These are phyloP conservation scores for Ceratobasidium papillatum DNA, from an alignment of 1,284 basidiomycete genomes.

Conservation along the genomic window DNA sequence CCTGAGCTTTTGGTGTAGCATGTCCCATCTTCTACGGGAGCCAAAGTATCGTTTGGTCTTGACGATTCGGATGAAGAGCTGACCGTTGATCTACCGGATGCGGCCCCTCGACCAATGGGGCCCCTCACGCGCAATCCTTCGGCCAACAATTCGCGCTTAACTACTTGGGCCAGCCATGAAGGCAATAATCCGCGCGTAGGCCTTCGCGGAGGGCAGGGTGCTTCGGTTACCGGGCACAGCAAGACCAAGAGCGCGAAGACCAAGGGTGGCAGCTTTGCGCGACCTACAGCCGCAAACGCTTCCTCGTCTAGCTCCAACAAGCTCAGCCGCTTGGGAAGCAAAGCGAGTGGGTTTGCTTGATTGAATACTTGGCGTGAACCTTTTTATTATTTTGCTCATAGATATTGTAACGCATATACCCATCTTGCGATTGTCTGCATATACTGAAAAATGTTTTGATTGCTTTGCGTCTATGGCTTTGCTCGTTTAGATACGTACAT, in stretches of 20 bases:
- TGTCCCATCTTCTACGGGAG: slow-evolving; percentile 9
- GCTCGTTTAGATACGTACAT: slow-evolving; percentile 2
- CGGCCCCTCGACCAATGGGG: background rate
- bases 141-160: background rate
- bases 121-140: background rate
- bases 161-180: slow-evolving; percentile 21
- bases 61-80: slow-evolving; percentile 28
- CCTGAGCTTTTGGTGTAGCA: background rate
- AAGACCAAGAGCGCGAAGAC: slow-evolving; percentile 12
- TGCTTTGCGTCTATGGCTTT: slow-evolving; percentile 5
- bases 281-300: background rate
- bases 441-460: slow-evolving; percentile 8
- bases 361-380: background rate
- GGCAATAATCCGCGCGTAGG: background rate
- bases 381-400: slow-evolving; percentile 35
- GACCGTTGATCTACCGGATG: slow-evolving; percentile 15
- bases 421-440: slow-evolving; percentile 6
- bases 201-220: slow-evolving; percentile 15
- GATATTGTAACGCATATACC: slow-evolving; percentile 38
- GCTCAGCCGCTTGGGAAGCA: slow-evolving; percentile 28
- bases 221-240: slow-evolving; percentile 24
- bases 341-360: slow-evolving; percentile 14
- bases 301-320: slow-evolving; percentile 21
- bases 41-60: slow-evolving; percentile 6
- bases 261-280: background rate